Percentiles rank a stretch among this genome's conserved stretches.
These are phyloP conservation scores for Saccharomyces eubayanus DNA, from an alignment of 805 yeast species.

Conservation along the genomic window DNA sequence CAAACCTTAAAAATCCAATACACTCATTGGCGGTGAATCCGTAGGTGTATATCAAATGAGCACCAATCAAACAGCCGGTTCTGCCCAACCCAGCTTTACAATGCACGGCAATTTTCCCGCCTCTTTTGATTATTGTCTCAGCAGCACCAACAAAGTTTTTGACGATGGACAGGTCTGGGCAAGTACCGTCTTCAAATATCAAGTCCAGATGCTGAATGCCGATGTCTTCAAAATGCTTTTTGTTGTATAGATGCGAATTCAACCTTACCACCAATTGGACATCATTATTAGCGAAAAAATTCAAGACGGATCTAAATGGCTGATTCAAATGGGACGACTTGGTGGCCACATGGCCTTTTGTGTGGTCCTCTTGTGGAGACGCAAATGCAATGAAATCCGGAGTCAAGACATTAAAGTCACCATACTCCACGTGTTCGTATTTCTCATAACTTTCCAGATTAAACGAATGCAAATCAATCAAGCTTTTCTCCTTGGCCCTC, in stretches of 20 bases:
- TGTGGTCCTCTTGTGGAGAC: slow-evolving; percentile 72
- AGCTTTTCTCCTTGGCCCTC: slow-evolving; percentile 90
- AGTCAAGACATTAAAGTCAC: slow-evolving; percentile 86
- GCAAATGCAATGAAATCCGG: slow-evolving; percentile 97
- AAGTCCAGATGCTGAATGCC: slow-evolving; percentile 88
- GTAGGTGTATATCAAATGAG: slow-evolving; percentile 89
- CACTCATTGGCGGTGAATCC: slow-evolving; percentile 97
- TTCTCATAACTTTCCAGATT: slow-evolving; percentile 90
- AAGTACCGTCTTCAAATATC: slow-evolving; percentile 97
- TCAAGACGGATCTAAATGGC: slow-evolving; percentile 73
- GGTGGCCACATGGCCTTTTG: slow-evolving; percentile 12
- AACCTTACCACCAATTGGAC: slow-evolving; percentile 87
- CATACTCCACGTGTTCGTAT: slow-evolving; percentile 93
- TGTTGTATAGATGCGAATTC: slow-evolving; percentile 85
- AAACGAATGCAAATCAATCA: slow-evolving; percentile 78
- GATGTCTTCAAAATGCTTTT: slow-evolving; percentile 68
- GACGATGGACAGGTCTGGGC: slow-evolving; percentile 91
- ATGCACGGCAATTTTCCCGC: slow-evolving; percentile 96
- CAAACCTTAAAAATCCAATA: slow-evolving; percentile 90
- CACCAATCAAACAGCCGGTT: slow-evolving; percentile 96
- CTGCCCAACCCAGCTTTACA: slow-evolving; percentile 98
- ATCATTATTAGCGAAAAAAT: slow-evolving; percentile 60
- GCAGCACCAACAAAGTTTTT: slow-evolving; percentile 92
- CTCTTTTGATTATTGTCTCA: slow-evolving; percentile 73
- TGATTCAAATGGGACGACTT: slow-evolving; percentile 41